Percentiles rank a stretch among this genome's conserved stretches.
phyloP scores from a whole-genome alignment of 1,284 basidiomycete species.

The Anthracocystis walkeri region DNA sequence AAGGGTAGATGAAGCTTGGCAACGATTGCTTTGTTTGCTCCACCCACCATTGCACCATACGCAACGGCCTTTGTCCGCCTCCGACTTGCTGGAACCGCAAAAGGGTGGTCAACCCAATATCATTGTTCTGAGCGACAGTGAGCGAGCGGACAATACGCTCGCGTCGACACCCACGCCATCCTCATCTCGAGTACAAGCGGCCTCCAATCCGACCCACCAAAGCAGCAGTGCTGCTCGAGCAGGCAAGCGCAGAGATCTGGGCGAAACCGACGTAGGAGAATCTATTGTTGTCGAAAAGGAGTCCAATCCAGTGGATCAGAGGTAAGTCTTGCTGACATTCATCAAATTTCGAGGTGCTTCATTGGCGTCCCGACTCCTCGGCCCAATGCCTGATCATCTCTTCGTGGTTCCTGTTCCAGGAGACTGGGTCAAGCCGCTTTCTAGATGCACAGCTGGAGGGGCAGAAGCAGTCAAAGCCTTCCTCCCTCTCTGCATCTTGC shows the following conservation, averaged over 20 bases:
- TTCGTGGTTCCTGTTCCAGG: background rate
- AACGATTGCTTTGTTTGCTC: slow-evolving; percentile 11
- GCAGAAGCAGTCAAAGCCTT: background rate
- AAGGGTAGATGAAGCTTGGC: slow-evolving; percentile 14
- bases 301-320: slow-evolving; percentile 7
- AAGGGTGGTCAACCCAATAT: background rate
- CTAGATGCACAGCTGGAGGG: background rate
- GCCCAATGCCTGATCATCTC: background rate
- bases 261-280: background rate
- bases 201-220: slow-evolving; percentile 14
- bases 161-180: slow-evolving; percentile 22
- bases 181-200: slow-evolving; percentile 14
- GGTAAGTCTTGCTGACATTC: slow-evolving; percentile 12
- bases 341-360: background rate
- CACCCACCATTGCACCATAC: slow-evolving; percentile 24
- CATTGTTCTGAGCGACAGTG: slow-evolving; percentile 10
- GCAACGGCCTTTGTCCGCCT: background rate
- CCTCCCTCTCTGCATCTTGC: background rate
- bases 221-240: background rate
- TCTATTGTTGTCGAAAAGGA: slow-evolving; percentile 11
- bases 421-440: background rate
- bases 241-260: background rate
- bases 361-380: background rate
- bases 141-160: slow-evolving; percentile 9
- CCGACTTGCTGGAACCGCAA: background rate